phyloP scores from a whole-genome alignment of 179 eudicot genomes.

The Nepenthes alata region DNA sequence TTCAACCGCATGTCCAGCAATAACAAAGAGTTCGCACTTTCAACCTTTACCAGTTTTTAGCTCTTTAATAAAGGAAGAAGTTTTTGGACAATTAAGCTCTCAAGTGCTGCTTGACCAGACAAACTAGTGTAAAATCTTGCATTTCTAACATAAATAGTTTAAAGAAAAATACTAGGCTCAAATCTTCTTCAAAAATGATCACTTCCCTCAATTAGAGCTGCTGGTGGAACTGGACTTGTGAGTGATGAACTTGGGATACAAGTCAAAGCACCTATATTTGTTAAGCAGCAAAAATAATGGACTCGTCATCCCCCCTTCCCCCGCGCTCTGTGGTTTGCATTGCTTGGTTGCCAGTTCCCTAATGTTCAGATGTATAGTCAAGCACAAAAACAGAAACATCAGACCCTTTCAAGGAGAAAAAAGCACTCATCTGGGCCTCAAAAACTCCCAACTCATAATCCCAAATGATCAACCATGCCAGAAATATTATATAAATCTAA shows the following conservation, averaged over 20 bases:
- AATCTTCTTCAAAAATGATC: slow-evolving; percentile 35
- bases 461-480: slow-evolving; percentile 28
- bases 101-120: slow-evolving; percentile 48
- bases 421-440: slow-evolving; percentile 21
- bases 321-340: slow-evolving; percentile 32
- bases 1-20: slow-evolving; percentile 64
- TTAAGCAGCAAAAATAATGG: slow-evolving; percentile 38
- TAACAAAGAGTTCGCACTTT: slow-evolving; percentile 66
- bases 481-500: slow-evolving; percentile 29
- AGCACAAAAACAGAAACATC: slow-evolving; percentile 18
- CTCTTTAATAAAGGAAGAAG: slow-evolving; percentile 60
- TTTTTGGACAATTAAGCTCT: slow-evolving; percentile 31
- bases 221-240: slow-evolving; percentile 55
- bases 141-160: slow-evolving; percentile 38
- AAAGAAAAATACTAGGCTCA: slow-evolving; percentile 27
- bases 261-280: slow-evolving; percentile 36
- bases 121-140: slow-evolving; percentile 38
- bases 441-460: slow-evolving; percentile 17
- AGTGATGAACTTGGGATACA: slow-evolving; percentile 41
- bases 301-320: slow-evolving; percentile 25
- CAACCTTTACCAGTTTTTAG: slow-evolving; percentile 49
- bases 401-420: slow-evolving; percentile 14
- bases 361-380: slow-evolving; percentile 25
- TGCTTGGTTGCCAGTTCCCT: slow-evolving; percentile 23
- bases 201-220: slow-evolving; percentile 47